Conservation (phyloP, 2,329 filamentous ascomycete genomes). For the Beauveria scarabaeidicola region DNA sequence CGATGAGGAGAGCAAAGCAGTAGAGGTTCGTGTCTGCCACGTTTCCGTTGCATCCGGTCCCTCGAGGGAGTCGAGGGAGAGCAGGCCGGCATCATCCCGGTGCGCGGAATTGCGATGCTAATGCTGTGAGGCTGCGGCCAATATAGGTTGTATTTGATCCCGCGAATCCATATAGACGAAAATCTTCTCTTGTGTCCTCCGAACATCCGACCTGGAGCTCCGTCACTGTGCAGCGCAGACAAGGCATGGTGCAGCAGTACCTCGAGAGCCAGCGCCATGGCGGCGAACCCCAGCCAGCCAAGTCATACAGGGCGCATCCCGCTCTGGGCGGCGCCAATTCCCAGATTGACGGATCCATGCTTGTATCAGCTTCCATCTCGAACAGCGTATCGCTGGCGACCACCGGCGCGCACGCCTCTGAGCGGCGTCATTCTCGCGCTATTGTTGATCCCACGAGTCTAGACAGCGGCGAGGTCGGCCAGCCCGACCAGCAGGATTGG, state of each 20-base stretch:
- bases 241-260: slow-evolving; percentile 58
- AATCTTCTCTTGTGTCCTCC: slow-evolving; percentile 53
- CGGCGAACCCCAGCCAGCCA: slow-evolving; percentile 18
- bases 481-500: slow-evolving; percentile 50
- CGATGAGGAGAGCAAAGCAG: slow-evolving; percentile 41
- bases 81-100: neutral
- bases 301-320: slow-evolving; percentile 23
- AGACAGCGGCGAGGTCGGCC: slow-evolving; percentile 37
- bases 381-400: slow-evolving; percentile 18
- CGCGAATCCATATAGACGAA: slow-evolving; percentile 52
- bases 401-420: slow-evolving; percentile 12
- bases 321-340: slow-evolving; percentile 16
- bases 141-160: slow-evolving; percentile 55
- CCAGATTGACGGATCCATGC: slow-evolving; percentile 12
- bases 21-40: slow-evolving; percentile 36
- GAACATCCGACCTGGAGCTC: slow-evolving; percentile 26
- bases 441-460: slow-evolving; percentile 33
- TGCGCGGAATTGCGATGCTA: neutral
- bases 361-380: slow-evolving; percentile 3
- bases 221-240: slow-evolving; percentile 32
- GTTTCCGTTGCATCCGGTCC: neutral
- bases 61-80: neutral
- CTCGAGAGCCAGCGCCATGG: slow-evolving; percentile 46
- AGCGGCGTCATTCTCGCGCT: slow-evolving; percentile 18
- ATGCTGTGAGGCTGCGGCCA: neutral